Base-by-base conservation (phyloP, 108 stramenopile genomes). In the Bacterosira constricta region DNA sequence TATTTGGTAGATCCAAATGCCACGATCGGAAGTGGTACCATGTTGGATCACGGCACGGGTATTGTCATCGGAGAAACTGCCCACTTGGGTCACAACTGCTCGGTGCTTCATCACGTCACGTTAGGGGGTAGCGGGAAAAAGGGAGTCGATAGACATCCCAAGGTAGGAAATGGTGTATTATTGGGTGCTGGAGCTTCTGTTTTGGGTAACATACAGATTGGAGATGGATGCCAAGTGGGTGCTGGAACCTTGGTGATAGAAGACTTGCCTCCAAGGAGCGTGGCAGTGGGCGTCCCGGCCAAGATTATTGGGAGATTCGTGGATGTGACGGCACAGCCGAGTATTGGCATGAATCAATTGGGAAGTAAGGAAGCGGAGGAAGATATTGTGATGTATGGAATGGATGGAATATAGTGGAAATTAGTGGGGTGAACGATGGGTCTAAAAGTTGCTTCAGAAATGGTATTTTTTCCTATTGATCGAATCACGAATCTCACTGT, bases 21-120 rank as follows among this genome's bases (percentile, higher is more conserved):
- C 7, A 81, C 83, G 12, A 17, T 94, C 13, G 92, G 91, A 10
- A 72, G 66, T 11, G 95, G 93, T 6, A 74, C 93, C 17, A 79
- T 94, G 83, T 71, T 93, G 51, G 91, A 93, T 75, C 91, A 93
- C 59, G 94, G 90, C 15, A 92, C 88, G 6, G 92, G 95, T 17
- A 88, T 96, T 60, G 95, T 96, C 6, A 86, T 96, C 42, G 95
- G 95, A 11, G 92, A 93, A 65, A 96, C 95, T 42, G 88, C 87
- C 9, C 70, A 79, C 9, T 73, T 96, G 13, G 95, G 95, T 6
- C 67, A 94, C 53, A 90, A 93, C 63, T 88, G 88, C 26, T 83
- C 83, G 21, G 93, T 96, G 39, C 72, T 96, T 4, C 95, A 96
- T 73, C 80, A 86, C 39, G 94, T 95, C 9, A 92, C 91, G 12